Percentiles rank a stretch among this genome's conserved stretches.
Evolutionary conservation across 1,284 basidiomycete genomes (phyloP).

Genomic region (Malassezia brasiliensis): DNA sequence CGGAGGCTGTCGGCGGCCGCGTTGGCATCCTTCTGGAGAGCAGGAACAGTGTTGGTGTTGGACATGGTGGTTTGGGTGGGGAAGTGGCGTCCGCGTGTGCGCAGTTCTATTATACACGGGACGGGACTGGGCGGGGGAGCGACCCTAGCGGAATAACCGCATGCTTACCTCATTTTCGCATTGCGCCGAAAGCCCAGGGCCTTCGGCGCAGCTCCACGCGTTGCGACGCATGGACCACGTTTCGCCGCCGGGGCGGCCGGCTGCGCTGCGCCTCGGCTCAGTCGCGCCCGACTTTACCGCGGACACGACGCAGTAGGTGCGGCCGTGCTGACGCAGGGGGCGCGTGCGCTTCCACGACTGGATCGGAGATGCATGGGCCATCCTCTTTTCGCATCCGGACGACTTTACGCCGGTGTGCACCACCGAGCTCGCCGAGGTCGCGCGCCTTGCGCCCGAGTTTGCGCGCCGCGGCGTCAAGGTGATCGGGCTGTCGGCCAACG

Average conservation of each 20-base stretch:
- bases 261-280: slow-evolving; percentile 40
- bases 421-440: slow-evolving; percentile 92
- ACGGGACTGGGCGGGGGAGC: neutral
- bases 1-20: slow-evolving; percentile 7
- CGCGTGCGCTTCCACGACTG: slow-evolving; percentile 70
- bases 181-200: neutral
- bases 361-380: slow-evolving; percentile 73
- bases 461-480: slow-evolving; percentile 74
- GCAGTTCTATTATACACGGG: no score
- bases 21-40: slow-evolving; percentile 1
- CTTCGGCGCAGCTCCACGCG: no score
- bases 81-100: no score
- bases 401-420: slow-evolving; percentile 54
- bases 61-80: neutral
- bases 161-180: neutral
- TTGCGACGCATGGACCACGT: neutral
- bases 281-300: slow-evolving; percentile 45
- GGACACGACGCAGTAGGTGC: slow-evolving; percentile 38
- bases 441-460: slow-evolving; percentile 76
- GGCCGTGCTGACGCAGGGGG: slow-evolving; percentile 21
- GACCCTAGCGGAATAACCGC: neutral
- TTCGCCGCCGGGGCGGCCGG: slow-evolving; percentile 16
- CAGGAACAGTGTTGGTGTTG: slow-evolving; percentile 2
- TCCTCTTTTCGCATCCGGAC: slow-evolving; percentile 63
- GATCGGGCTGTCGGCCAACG: slow-evolving; percentile 71